Base-by-base conservation (phyloP, 306 rosid genomes). In the Vigna reflexopilosa region DNA sequence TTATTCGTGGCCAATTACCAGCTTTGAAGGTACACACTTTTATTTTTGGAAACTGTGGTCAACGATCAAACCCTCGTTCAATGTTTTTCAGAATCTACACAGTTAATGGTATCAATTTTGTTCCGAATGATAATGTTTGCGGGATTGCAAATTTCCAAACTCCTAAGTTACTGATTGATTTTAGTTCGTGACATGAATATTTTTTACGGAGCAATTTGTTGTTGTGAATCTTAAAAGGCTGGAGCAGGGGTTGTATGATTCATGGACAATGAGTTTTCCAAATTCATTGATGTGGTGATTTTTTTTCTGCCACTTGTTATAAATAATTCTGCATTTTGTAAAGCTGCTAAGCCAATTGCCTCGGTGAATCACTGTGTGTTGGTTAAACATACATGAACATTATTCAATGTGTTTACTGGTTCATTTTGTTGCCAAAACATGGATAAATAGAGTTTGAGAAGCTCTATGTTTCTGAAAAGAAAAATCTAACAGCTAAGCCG, bases 1-100 rank as follows among this genome's bases (percentile, higher is more conserved):
- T 94, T 62, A 61, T 92, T 26, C 87, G 84, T 48, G 97, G 95
- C 3, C 86, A 88, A 72, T 80, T 87, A 47, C 95, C 90, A 10
- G 87, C 98, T 83, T 70, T 83, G 16, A 64, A 38, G 48, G 70
- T 63, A 34, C 24, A 12, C 51, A 0, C 17, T 72, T 26, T 1
- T 12, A 26, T 4, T 11, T 58, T 62, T 3, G 24, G 6, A 3
- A 30, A 32, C 8, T 12, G 32, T 17, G 51, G 77, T 56, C 4
- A 38, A 55, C 38, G 61, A 13, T 54, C 54, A 38, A 55, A 72
- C 9, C 70, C 50, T 40, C 30, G 0, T 17, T 7, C 0, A 10
- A 9, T 24, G 36, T 2, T 24, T 57, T 24, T 20, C 3, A 32
- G 16, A 9, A 45, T 12, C 15, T 45, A 3, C 50, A 0, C 15